phyloP scores from a whole-genome alignment of 495 filamentous ascomycete species.

The Penicillium atrosanguineum region DNA sequence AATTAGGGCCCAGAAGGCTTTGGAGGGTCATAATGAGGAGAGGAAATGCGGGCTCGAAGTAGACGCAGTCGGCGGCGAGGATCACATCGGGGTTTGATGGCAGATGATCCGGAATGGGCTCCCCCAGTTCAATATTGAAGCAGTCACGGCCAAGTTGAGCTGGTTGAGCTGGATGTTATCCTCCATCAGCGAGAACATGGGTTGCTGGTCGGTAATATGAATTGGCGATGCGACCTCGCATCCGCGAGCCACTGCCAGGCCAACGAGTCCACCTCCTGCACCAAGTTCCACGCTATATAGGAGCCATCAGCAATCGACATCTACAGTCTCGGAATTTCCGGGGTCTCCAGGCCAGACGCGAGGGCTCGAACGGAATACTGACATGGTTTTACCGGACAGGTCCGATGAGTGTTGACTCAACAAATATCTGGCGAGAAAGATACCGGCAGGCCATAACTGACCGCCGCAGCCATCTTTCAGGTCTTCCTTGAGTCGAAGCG shows the following conservation, averaged over 20 bases:
- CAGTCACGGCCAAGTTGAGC: conserved; percentile 57
- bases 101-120: conserved; percentile 33
- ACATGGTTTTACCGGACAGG: conserved; percentile 71
- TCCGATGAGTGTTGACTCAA: conserved; percentile 62
- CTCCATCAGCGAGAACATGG: conserved; percentile 79
- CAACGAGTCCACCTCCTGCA: conserved; percentile 87
- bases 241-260: conserved; percentile 43
- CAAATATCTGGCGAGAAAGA: conserved; percentile 81
- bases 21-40: conserved; percentile 76
- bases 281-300: conserved; percentile 84
- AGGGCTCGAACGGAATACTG: conserved; percentile 32
- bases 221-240: conserved; percentile 45
- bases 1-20: conserved; percentile 54
- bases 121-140: conserved; percentile 75
- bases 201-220: conserved; percentile 79
- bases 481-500: conserved; percentile 79
- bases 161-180: conserved; percentile 79
- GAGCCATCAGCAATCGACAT: neutral
- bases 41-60: conserved; percentile 94
- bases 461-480: conserved; percentile 85
- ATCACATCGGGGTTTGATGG: conserved; percentile 65
- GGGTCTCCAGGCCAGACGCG: conserved; percentile 1
- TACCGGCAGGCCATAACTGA: conserved; percentile 89
- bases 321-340: neutral
- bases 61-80: conserved; percentile 93